A percentile compares a stretch with the other conserved stretches of the same genome.
Evolutionary conservation across 441 rosid genomes (phyloP).

Genomic region (Macaranga tanarius): DNA sequence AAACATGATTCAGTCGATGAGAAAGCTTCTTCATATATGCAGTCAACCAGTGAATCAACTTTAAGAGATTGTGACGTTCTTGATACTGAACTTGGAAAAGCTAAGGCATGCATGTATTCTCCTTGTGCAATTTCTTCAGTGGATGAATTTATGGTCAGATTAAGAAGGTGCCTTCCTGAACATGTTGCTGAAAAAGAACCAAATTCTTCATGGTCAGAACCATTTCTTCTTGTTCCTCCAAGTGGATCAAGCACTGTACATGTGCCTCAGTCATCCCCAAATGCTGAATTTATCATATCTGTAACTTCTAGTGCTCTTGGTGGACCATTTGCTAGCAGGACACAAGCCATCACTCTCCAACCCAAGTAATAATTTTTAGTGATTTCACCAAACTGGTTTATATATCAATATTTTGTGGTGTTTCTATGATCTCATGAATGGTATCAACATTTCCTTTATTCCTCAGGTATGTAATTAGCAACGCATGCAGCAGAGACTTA

Average conservation of each 20-base stretch:
- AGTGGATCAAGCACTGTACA: conserved; percentile 80
- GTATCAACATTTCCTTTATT: conserved; percentile 24
- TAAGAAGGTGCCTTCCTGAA: conserved; percentile 52
- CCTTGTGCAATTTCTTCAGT: conserved; percentile 52
- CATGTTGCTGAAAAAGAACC: conserved; percentile 41
- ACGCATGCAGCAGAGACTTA: conserved; percentile 82
- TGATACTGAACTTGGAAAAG: conserved; percentile 50
- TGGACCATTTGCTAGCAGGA: conserved; percentile 75
- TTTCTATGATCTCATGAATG: not conserved
- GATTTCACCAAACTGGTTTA: conserved; percentile 1
- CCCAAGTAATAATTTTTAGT: conserved; percentile 57
- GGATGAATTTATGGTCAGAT: conserved; percentile 58
- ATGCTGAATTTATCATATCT: conserved; percentile 76
- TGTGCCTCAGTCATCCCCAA: conserved; percentile 65
- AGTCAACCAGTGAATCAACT: conserved; percentile 34
- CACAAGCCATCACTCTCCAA: conserved; percentile 83
- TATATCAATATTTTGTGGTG: not conserved
- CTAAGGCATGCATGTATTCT: conserved; percentile 75
- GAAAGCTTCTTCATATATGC: conserved; percentile 31
- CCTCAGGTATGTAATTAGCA: conserved; percentile 83
- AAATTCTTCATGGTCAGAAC: conserved; percentile 65
- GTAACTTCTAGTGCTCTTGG: conserved; percentile 65
- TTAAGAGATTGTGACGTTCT: conserved; percentile 40
- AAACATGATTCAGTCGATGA: conserved; percentile 34
- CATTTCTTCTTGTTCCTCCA: conserved; percentile 78